Base-by-base conservation (phyloP, 1,284 basidiomycete genomes). In the Boletus subluridellus region DNA sequence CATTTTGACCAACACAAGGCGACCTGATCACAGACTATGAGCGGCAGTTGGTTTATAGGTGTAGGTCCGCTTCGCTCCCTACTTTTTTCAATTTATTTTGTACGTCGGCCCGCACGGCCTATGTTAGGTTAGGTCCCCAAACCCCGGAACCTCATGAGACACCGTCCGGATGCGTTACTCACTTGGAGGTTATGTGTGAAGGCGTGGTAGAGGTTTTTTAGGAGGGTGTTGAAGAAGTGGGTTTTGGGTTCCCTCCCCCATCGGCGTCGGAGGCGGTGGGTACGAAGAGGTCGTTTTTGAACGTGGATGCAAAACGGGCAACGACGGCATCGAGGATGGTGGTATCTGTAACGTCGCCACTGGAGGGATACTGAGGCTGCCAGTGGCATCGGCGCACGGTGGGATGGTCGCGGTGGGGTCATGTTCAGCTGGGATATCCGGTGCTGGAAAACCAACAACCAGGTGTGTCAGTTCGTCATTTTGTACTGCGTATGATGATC, bases 311-410 rank as follows among this genome's bases (percentile, higher is more conserved):
- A 11, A 59, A 60, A n/a, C 39, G 58, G 30, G 39, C 35, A 24
- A 59, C 24, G 57, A 59, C 58, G n/a, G 28, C 58, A 2, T 59
- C 57, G 4, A 59, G 48, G 26, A 59, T 37, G 35, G 57, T 58
- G 24, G 57, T 60, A 11, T 53, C 47, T 17, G 24, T 21, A 7
- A 38, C 5, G 3, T 37, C 21, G 24, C 10, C 17, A 2, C n/a
- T 14, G n/a, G 50, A 38, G 17, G 45, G 26, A 21, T 14, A 32
- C 14, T 21, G 5, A n/a, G n/a, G n/a, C n/a, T n/a, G n/a, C n/a
- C n/a, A n/a, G 26, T 24, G 8, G 32, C 48, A 26, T 39, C 30
- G 32, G 53, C 12, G 12, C 34, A 7, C 12, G 34, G 28, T n/a
- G 56, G 56, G 32, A 52, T 30, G 28, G 21, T 45, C 28, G 14